Conservation (phyloP, 192 early-diverging fungal species). For the Chytriomyces hyalinus region DNA sequence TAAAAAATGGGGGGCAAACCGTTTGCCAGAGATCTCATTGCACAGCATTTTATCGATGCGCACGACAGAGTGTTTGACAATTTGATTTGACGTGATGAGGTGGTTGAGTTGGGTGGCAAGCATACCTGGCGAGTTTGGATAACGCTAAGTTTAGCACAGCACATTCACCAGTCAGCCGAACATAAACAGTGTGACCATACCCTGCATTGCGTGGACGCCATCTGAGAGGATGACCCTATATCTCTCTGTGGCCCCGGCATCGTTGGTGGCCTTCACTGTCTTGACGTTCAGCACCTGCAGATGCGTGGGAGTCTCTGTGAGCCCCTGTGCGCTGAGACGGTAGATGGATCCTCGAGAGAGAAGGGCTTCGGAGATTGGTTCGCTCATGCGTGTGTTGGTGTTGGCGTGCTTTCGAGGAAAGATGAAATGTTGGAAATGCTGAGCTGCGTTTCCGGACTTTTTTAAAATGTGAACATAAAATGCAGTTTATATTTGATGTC, state of each 20-base stretch:
- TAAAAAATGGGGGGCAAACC: slow-evolving; percentile 39
- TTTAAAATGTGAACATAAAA: no score
- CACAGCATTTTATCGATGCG: slow-evolving; percentile 51
- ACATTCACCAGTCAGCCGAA: not conserved
- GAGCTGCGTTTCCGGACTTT: no score
- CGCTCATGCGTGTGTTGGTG: no score
- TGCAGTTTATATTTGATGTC: no score
- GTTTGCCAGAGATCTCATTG: slow-evolving; percentile 57
- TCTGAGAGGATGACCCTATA: slow-evolving; percentile 69
- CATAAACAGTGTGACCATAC: slow-evolving; percentile 36
- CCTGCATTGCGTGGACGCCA: slow-evolving; percentile 68
- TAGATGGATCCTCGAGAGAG: slow-evolving; percentile 9
- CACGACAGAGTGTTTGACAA: slow-evolving; percentile 63
- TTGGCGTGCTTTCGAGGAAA: no score
- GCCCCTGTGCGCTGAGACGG: not conserved
- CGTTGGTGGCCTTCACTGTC: slow-evolving; percentile 35
- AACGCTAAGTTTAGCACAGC: not conserved
- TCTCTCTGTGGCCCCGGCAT: slow-evolving; percentile 14
- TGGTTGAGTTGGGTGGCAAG: slow-evolving; percentile 59
- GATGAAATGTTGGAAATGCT: no score
- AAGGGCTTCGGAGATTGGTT: not conserved
- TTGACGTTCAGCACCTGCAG: slow-evolving; percentile 58
- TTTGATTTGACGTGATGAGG: slow-evolving; percentile 45
- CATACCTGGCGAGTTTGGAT: slow-evolving; percentile 57
- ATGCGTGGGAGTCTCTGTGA: slow-evolving; percentile 7